Evolutionary conservation across 345 rosid species (phyloP).

Genomic region (Sonneratia alba): DNA sequence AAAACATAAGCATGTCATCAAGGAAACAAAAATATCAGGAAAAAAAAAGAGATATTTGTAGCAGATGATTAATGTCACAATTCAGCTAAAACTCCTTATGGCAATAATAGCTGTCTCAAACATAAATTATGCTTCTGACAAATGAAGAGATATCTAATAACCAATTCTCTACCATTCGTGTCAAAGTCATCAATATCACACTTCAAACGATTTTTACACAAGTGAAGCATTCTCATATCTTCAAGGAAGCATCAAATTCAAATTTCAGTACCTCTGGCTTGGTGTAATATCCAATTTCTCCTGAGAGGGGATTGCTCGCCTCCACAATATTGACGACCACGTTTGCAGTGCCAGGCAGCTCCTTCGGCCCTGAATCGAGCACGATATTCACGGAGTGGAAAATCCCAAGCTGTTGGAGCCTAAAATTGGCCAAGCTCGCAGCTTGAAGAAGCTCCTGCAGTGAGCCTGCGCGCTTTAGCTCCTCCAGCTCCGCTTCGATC

Average conservation of each 20-base stretch:
- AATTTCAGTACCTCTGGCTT: slow-evolving; percentile 49
- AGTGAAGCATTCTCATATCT: not conserved
- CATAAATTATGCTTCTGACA: not conserved
- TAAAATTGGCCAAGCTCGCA: slow-evolving; percentile 45
- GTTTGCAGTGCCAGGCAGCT: slow-evolving; percentile 82
- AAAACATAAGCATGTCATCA: not conserved
- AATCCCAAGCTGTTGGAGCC: slow-evolving; percentile 56
- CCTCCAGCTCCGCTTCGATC: slow-evolving; percentile 59
- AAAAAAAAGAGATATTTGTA: not conserved
- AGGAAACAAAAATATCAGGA: not conserved
- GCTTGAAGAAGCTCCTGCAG: slow-evolving; percentile 74
- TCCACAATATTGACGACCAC: slow-evolving; percentile 69
- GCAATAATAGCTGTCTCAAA: not conserved
- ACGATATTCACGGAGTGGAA: slow-evolving; percentile 76
- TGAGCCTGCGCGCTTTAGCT: slow-evolving; percentile 45
- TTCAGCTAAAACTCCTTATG: not conserved
- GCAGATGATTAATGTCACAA: not conserved
- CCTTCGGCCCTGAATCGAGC: slow-evolving; percentile 85
- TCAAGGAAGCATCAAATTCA: not conserved
- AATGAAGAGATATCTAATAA: not conserved
- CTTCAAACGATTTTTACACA: not conserved
- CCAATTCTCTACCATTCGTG: not conserved
- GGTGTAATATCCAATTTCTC: slow-evolving; percentile 65
- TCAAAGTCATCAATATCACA: not conserved
- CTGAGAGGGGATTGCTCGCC: slow-evolving; percentile 43